Evolutionary conservation across 2,329 filamentous ascomycete genomes (phyloP).

Genomic region (Aspergillus transmontanensis): DNA sequence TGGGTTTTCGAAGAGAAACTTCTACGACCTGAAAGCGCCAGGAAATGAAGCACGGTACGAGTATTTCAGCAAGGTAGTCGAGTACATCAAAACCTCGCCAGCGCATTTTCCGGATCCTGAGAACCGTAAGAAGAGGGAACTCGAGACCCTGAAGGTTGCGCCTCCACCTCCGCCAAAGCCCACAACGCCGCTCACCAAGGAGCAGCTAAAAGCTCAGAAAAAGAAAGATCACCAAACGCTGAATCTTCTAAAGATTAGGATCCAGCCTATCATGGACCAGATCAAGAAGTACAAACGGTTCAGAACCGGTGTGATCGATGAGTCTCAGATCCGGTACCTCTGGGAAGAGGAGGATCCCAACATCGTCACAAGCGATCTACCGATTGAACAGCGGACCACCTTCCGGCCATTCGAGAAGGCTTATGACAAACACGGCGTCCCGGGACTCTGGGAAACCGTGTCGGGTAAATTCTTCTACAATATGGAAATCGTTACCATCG

Average conservation of each 20-base stretch:
- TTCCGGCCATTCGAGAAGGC: conserved; percentile 77
- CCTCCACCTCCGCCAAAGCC: conserved; percentile 69
- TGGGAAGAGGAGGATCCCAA: conserved; percentile 80
- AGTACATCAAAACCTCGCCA: conserved; percentile 77
- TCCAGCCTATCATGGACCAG: conserved; percentile 97
- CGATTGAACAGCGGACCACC: conserved; percentile 58
- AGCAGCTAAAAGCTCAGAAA: conserved; percentile 77
- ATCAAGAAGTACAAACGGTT: conserved; percentile 94
- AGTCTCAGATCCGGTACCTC: conserved; percentile 74
- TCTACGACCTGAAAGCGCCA: conserved; percentile 70
- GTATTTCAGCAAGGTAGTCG: conserved; percentile 75
- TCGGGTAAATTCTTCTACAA: conserved; percentile 93
- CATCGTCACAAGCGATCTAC: conserved; percentile 61
- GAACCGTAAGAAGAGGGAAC: conserved; percentile 80
- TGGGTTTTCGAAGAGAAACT: conserved; percentile 79
- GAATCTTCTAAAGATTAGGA: conserved; percentile 82
- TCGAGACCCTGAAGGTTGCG: conserved; percentile 76
- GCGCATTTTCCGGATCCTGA: conserved; percentile 83
- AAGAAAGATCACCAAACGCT: conserved; percentile 81
- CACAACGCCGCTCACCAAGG: conserved; percentile 67
- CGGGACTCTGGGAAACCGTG: conserved; percentile 72
- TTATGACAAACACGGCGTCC: conserved; percentile 75
- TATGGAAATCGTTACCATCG: conserved; percentile 86
- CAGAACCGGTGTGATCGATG: conserved; percentile 75
- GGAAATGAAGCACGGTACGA: conserved; percentile 65